Conservation (phyloP, 1,284 basidiomycete species). For the Puccinia triticina region DNA sequence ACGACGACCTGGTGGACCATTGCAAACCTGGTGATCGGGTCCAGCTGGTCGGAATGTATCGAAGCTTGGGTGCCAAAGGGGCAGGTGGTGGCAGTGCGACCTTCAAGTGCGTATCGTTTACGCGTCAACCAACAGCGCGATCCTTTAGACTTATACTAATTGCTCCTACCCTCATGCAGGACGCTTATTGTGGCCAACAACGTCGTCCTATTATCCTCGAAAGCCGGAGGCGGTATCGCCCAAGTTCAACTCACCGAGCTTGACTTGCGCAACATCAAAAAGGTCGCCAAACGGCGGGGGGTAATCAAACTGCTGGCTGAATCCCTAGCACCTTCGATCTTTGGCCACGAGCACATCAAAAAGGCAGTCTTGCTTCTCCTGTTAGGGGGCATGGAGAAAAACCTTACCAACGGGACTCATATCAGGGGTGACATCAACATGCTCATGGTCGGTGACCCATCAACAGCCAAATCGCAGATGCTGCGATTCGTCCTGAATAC, state of each 20-base stretch:
- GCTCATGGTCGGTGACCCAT: conserved; percentile 98
- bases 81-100: conserved; percentile 71
- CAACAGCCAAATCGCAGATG: conserved; percentile 95
- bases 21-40: conserved; percentile 98
- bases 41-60: conserved; percentile 92
- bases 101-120: conserved; percentile 75
- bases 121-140: not conserved
- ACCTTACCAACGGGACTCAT: conserved; percentile 94
- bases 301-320: conserved; percentile 87
- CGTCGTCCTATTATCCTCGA: conserved; percentile 92
- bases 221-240: conserved; percentile 92
- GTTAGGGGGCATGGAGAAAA: conserved; percentile 96
- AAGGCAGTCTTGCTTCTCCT: conserved; percentile 87
- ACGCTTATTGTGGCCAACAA: conserved; percentile 95
- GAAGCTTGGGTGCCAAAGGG: conserved; percentile 80
- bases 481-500: conserved; percentile 94
- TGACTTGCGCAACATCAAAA: conserved; percentile 96
- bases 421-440: conserved; percentile 99
- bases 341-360: conserved; percentile 94
- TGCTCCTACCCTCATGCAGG: conserved; percentile 62
- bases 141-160: not conserved
- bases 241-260: conserved; percentile 88
- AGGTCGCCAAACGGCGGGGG: conserved; percentile 77
- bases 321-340: conserved; percentile 96
- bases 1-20: conserved; percentile 94